Base-by-base conservation (phyloP, 164 flowering plant genomes). In the Litsea cubeba region DNA sequence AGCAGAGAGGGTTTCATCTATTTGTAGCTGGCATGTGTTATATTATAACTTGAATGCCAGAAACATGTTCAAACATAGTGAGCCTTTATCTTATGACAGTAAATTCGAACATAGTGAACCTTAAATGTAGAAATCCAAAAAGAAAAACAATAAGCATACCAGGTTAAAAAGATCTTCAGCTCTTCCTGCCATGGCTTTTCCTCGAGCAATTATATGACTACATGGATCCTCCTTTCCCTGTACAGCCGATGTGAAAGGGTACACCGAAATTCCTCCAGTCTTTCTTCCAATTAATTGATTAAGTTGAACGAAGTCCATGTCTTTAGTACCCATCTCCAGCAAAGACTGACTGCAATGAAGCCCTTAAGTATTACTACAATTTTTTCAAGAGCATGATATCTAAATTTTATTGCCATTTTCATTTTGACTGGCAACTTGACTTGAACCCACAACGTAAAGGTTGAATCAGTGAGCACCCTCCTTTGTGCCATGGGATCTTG, bases 311-410 rank as follows among this genome's bases (percentile, higher is more conserved):
- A 96, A 96, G 63, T 85, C 88, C 90, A 92, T 51, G 77, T 96
- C 97, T 78, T 92, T 91, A 60, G 98, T 96, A 54, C 99, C 99
- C 99, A 96, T 96, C 91, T 96, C 97, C 83, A 90, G 80, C 85
- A 96, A 83, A 12, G 99, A 96, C 74, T 94, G 98, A 76, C 99
- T 96, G 90, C 76, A 68, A 79, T 74, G 58, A 79, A 68, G 75
- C 62, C n/a, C 24, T 6, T 60, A 8, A 60, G 0, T 32, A 10
- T 60, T 30, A 30, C 23, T 24, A 71, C 10, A 58, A 3, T 0
- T 58, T 66, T 18, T 66, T 8, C 15, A 32, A 28, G 69, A 30
- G 50, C 69, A 66, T 17, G 18, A 8, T 28, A 30, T 14, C 46
- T 17, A 25, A 66, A 20, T 8, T 28, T 30, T 28, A 66, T 17